Base-by-base conservation (phyloP, 179 eudicot genomes). In the Actinidia arguta region DNA sequence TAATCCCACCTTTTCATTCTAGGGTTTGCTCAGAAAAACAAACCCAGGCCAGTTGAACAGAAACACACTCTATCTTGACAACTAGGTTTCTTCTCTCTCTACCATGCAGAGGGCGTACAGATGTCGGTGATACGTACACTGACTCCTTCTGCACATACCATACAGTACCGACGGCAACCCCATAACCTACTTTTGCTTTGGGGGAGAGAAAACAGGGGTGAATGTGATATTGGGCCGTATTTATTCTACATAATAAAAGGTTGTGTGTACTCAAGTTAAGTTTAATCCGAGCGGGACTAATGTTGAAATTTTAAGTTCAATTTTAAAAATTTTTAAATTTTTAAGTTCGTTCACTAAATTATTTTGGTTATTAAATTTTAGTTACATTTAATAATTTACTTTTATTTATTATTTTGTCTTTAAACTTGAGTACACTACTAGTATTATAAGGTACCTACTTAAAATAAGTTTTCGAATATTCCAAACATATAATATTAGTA, bases 121-220 rank as follows among this genome's bases (percentile, higher is more conserved):
- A 74, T 81, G 79, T 52, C 62, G 82, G 61, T 25, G 66, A 79
- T n/a, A 70, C 63, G 22, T n/a, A 47, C 55, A 36, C 76, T 4
- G 54, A 14, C 50, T 66, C 13, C 22, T 46, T 61, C 62, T 62
- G 73, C 56, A 55, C 78, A 73, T 25, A 82, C 80, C 85, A 67
- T 79, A 80, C 87, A 85, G 81, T 78, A 44, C 27, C 70, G 63
- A 77, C 55, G 77, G 78, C 7, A 27, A 55, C 58, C 42, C n/a
- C 25, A 13, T 52, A 31, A 2, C 16, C 52, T n/a, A n/a, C n/a
- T n/a, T n/a, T n/a, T n/a, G n/a, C n/a, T n/a, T n/a, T n/a, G n/a
- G n/a, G n/a, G n/a, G n/a, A n/a, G n/a, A n/a, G n/a, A n/a, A n/a
- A n/a, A n/a, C n/a, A n/a, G n/a, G n/a, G n/a, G n/a, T 50, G 54